Evolutionary conservation across 2,329 filamentous ascomycete genomes (phyloP).

Genomic region (Mariannaea elegans): DNA sequence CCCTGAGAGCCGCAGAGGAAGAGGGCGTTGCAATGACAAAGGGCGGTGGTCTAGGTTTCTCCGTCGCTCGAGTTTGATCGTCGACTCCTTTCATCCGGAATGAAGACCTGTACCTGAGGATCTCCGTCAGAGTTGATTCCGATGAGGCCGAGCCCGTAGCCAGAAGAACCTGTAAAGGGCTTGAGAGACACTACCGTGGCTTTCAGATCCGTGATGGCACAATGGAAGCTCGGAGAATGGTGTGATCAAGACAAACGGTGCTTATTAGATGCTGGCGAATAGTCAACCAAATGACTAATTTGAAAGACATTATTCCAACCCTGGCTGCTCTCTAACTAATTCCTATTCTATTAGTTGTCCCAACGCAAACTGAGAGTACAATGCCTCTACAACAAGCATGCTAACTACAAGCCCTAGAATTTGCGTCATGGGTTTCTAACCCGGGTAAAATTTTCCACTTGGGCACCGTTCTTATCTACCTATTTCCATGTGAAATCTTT

Average conservation of each 20-base stretch:
- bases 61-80: conserved; percentile 29
- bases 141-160: conserved; percentile 28
- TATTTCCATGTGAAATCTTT: too few relatives aligned
- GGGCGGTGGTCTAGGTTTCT: conserved; percentile 29
- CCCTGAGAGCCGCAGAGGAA: conserved; percentile 26
- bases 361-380: too few relatives aligned
- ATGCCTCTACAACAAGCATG: too few relatives aligned
- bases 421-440: too few relatives aligned
- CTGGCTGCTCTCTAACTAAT: too few relatives aligned
- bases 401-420: too few relatives aligned
- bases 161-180: conserved; percentile 26
- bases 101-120: conserved; percentile 30
- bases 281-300: too few relatives aligned
- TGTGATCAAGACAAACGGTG: background rate
- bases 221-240: conserved; percentile 27
- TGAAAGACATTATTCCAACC: too few relatives aligned
- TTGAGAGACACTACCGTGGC: conserved; percentile 28
- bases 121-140: conserved; percentile 28
- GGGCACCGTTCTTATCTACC: too few relatives aligned
- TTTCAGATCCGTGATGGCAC: conserved; percentile 21
- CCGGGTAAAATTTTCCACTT: too few relatives aligned
- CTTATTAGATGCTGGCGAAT: too few relatives aligned
- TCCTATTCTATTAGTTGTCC: too few relatives aligned
- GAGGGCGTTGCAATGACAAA: conserved; percentile 31
- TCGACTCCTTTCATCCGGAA: conserved; percentile 27